Percentiles rank a stretch among this genome's conserved stretches.
phyloP scores from a whole-genome alignment of 2,329 filamentous ascomycete species.

The Bretziella fagacearum region DNA sequence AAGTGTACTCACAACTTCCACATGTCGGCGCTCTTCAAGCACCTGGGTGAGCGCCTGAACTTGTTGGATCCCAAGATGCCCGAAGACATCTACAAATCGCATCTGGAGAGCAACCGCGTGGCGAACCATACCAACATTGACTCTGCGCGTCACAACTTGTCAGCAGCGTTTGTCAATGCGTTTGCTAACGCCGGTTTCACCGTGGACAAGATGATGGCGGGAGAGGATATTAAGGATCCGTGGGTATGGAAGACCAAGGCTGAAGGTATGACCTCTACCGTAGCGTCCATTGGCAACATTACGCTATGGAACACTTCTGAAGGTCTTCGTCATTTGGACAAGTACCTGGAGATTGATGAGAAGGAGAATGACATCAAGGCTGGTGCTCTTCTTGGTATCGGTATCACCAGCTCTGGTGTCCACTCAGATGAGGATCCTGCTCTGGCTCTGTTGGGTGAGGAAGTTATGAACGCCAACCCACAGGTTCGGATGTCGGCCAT shows the following conservation, averaged over 20 bases:
- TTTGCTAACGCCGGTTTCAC: conserved; percentile 94
- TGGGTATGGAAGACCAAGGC: conserved; percentile 99
- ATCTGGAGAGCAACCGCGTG: conserved; percentile 86
- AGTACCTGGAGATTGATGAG: conserved; percentile 59
- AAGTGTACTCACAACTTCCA: conserved; percentile 80
- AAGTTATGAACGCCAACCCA: conserved; percentile 58
- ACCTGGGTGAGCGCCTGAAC: conserved; percentile 86
- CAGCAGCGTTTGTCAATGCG: conserved; percentile 88
- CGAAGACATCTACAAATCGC: conserved; percentile 98
- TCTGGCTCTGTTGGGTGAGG: conserved; percentile 66
- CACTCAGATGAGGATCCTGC: conserved; percentile 79
- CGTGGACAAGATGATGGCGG: conserved; percentile 94
- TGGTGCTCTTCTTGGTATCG: conserved; percentile 80
- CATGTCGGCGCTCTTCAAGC: conserved; percentile 82
- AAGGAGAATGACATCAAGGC: conserved; percentile 65
- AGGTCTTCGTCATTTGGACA: conserved; percentile 85
- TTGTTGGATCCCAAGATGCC: conserved; percentile 92
- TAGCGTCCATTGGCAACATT: conserved; percentile 81
- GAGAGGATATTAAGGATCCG: conserved; percentile 69
- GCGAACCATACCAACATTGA: conserved; percentile 88
- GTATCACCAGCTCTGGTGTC: conserved; percentile 90
- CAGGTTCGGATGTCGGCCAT: conserved; percentile 69
- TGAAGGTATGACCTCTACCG: conserved; percentile 91
- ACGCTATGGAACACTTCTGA: conserved; percentile 87
- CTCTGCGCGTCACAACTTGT: conserved; percentile 87